Evolutionary conservation across 1,284 basidiomycete genomes (phyloP), one percentile per base, ranked within the genome.

Genomic region (Trichosporon sp.): DNA sequence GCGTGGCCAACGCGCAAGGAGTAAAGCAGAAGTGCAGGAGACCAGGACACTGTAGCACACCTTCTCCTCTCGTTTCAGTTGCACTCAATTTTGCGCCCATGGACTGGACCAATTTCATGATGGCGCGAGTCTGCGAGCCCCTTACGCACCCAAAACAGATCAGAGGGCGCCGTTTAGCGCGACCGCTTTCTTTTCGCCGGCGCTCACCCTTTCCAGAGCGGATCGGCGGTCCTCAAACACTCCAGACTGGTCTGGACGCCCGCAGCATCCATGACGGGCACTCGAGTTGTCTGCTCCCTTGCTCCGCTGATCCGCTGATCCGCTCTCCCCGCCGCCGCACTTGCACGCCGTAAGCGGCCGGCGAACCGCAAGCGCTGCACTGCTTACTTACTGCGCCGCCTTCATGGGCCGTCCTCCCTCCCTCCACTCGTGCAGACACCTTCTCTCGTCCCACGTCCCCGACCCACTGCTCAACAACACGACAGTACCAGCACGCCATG

Each of bases 151-250:
- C 51, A 21, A 54, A 54, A 26, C 51, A 54, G 51, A 54, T 54
- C 51, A 54, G 6, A 54, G 51, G 19, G 19, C 3, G 8, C 19
- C 51, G 11, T 16, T 10, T 40, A 10, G 38, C 51, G 51, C 51
- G 51, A 54, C 51, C 51, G 51, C 51, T 54, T 54, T 54, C 51
- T 54, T 51, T 54, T 54, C 26, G 21, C 19, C 51, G 51, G 51
- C 14, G n/a, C 21, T 54, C 19, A 26, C 16, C 46, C 26, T 26
- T 26, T 26, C 7, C 21, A 21, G 26, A 26, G 51, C n/a, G 19
- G 19, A 16, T 21, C 14, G 14, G 8, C 51, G 51, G 1, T 26
- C 19, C 51, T 21, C 51, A 54, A 21, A 16, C 21, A 26, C 21
- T 19, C 7, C 19, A 54, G 51, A 21, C 51, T 19, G 51, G 51